phyloP scores from a whole-genome alignment of 2,329 filamentous ascomycete genomes.

The Nemania sp. region DNA sequence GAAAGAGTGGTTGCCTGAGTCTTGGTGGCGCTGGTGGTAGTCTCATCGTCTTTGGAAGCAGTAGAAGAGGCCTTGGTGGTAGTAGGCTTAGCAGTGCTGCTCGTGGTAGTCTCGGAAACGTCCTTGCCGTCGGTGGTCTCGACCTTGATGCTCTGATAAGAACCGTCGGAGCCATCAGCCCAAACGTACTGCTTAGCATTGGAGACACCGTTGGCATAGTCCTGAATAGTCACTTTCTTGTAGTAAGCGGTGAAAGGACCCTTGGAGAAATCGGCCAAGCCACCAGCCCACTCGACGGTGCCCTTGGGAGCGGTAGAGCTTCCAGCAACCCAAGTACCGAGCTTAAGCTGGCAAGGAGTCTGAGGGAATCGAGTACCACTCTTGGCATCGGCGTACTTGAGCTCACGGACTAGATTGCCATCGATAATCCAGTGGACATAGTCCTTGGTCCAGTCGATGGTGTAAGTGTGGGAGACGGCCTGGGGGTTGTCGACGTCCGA shows the following conservation, averaged over 20 bases:
- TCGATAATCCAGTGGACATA: constrained; percentile 75
- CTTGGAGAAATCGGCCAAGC: constrained; percentile 64
- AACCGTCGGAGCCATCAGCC: constrained; percentile 61
- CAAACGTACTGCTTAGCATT: constrained; percentile 65
- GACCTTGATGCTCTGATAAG: constrained; percentile 65
- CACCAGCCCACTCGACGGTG: constrained; percentile 78
- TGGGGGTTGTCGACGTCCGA: constrained; percentile 68
- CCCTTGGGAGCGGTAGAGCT: constrained; percentile 70
- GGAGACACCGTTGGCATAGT: constrained; percentile 65
- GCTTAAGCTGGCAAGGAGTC: constrained; percentile 77
- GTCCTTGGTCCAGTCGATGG: constrained; percentile 75
- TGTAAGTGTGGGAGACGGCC: constrained; percentile 71
- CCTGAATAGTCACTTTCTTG: constrained; percentile 65
- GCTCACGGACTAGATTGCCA: constrained; percentile 69
- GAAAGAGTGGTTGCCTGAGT: constrained; percentile 43
- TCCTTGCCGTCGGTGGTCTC: constrained; percentile 53
- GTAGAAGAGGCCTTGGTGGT: constrained; percentile 40
- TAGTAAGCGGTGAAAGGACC: constrained; percentile 68
- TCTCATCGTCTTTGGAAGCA: constrained; percentile 28
- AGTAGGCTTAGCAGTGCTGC: constrained; percentile 35
- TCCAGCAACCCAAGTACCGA: constrained; percentile 76
- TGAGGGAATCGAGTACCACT: constrained; percentile 73
- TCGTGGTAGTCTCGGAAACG: constrained; percentile 36
- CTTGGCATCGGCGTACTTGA: constrained; percentile 69
- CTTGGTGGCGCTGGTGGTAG: constrained; percentile 33